Conservation (phyloP, 78 protist species). For the Diacronema lutheri region DNA sequence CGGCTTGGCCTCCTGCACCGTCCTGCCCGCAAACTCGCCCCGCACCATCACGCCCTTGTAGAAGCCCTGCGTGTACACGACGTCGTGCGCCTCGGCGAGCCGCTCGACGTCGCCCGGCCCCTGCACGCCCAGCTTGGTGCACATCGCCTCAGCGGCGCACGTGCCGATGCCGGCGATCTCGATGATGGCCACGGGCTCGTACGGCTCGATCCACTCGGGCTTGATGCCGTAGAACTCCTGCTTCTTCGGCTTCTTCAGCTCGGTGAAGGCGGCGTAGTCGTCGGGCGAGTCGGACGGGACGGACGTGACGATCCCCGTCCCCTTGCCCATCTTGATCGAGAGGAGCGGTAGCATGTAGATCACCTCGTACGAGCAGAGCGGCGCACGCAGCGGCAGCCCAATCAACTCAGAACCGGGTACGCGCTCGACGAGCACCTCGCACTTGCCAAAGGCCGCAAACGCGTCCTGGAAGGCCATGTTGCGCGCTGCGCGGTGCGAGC, state of each 20-base stretch:
- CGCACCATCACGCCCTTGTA: slow-evolving; percentile 81
- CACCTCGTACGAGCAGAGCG: slow-evolving; percentile 61
- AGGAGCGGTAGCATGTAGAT: slow-evolving; percentile 93
- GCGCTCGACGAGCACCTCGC: not conserved
- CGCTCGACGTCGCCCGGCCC: slow-evolving; percentile 16
- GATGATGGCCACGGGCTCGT: slow-evolving; percentile 85
- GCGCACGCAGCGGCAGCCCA: slow-evolving; percentile 86
- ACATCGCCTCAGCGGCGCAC: not conserved
- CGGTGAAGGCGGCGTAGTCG: slow-evolving; percentile 89
- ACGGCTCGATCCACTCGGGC: slow-evolving; percentile 77
- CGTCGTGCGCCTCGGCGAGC: slow-evolving; percentile 91
- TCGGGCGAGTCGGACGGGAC: slow-evolving; percentile 97
- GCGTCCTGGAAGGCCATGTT: slow-evolving; percentile 44
- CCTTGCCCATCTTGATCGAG: slow-evolving; percentile 80
- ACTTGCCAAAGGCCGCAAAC: not conserved
- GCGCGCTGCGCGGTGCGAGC: slow-evolving; percentile 61
- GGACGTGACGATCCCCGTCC: slow-evolving; percentile 94
- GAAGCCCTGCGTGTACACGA: slow-evolving; percentile 79
- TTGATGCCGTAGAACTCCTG: slow-evolving; percentile 53
- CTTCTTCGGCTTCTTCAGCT: slow-evolving; percentile 79
- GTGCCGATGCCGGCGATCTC: slow-evolving; percentile 66
- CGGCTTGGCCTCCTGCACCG: slow-evolving; percentile 82
- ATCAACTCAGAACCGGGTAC: slow-evolving; percentile 57
- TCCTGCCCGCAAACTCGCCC: slow-evolving; percentile 73
- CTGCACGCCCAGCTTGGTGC: slow-evolving; percentile 5